Evolutionary conservation across 176 grass and related monocot genomes (phyloP).

Genomic region (Hsuehochloa calcarea): DNA sequence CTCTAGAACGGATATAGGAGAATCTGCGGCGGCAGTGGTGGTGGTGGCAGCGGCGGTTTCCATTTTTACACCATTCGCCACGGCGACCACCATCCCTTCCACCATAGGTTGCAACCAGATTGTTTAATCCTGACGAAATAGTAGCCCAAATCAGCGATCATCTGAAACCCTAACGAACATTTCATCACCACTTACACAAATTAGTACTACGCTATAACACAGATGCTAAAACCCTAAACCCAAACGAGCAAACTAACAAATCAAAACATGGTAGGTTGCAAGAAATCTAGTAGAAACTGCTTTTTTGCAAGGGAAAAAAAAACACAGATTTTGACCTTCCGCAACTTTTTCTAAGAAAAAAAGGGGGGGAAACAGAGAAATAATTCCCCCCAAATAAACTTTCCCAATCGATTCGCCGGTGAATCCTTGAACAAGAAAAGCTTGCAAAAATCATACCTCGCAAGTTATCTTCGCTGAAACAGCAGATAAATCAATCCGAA

Average conservation of each 20-base stretch:
- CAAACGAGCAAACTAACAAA: background rate
- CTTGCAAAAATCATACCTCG: background rate
- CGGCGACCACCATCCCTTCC: constrained; percentile 52
- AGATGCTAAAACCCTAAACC: background rate
- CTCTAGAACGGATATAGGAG: constrained; percentile 84
- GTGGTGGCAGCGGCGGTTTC: background rate
- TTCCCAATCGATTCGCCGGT: background rate
- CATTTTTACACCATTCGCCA: constrained; percentile 42
- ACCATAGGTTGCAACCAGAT: constrained; percentile 15
- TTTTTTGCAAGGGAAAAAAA: background rate
- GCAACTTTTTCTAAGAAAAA: background rate
- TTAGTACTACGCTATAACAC: background rate
- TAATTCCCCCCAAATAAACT: too few species aligned
- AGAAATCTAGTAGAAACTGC: background rate
- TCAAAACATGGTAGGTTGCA: background rate
- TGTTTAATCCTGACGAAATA: constrained; percentile 19
- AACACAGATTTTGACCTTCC: background rate
- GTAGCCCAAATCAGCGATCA: background rate
- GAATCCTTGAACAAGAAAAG: background rate
- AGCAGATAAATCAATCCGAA: background rate
- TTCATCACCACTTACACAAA: background rate
- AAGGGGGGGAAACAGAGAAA: background rate
- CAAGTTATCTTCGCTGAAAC: background rate
- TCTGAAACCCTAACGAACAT: constrained; percentile 20
- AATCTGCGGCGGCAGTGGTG: constrained; percentile 46